phyloP scores from a whole-genome alignment of 768 basidiomycete genomes.

The Hortiboletus campestris region DNA sequence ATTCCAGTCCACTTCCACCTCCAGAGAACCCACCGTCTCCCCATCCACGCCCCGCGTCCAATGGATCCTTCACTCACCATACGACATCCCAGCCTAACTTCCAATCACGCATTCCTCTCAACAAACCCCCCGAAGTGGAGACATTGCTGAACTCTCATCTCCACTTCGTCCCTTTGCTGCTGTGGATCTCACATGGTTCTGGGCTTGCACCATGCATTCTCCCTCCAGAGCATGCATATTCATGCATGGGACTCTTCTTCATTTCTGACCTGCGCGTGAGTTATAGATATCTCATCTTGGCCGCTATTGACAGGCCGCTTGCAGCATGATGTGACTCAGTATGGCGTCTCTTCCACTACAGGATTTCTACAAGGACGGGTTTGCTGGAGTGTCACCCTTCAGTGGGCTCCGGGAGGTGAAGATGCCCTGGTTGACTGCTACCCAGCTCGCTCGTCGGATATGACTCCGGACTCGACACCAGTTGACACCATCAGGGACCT shows the following conservation, averaged over 20 bases:
- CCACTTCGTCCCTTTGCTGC: slow-evolving; percentile 37
- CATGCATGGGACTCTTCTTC: slow-evolving; percentile 48
- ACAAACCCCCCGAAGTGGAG: slow-evolving; percentile 43
- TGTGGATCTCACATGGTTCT: slow-evolving; percentile 38
- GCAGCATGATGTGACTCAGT: slow-evolving; percentile 14
- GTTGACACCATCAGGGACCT: neutral
- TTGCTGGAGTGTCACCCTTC: slow-evolving; percentile 45
- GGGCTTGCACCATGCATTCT: slow-evolving; percentile 27
- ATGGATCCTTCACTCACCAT: neutral
- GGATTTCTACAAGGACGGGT: slow-evolving; percentile 32
- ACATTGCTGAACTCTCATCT: slow-evolving; percentile 42
- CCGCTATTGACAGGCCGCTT: slow-evolving; percentile 3
- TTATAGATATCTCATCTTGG: neutral
- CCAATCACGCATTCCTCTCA: slow-evolving; percentile 17
- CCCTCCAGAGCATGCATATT: slow-evolving; percentile 39
- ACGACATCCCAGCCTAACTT: neutral
- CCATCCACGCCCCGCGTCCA: neutral
- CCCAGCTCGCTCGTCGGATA: neutral
- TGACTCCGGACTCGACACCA: neutral
- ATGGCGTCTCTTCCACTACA: neutral
- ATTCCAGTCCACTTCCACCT: neutral
- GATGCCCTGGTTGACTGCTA: slow-evolving; percentile 25
- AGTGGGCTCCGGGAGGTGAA: slow-evolving; percentile 54
- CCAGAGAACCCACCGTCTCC: neutral
- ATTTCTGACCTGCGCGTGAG: slow-evolving; percentile 41